A percentile compares a stretch with the other conserved stretches of the same genome.
phyloP scores from a whole-genome alignment of 495 filamentous ascomycete species.

The Aspergillus coremiiformis region DNA sequence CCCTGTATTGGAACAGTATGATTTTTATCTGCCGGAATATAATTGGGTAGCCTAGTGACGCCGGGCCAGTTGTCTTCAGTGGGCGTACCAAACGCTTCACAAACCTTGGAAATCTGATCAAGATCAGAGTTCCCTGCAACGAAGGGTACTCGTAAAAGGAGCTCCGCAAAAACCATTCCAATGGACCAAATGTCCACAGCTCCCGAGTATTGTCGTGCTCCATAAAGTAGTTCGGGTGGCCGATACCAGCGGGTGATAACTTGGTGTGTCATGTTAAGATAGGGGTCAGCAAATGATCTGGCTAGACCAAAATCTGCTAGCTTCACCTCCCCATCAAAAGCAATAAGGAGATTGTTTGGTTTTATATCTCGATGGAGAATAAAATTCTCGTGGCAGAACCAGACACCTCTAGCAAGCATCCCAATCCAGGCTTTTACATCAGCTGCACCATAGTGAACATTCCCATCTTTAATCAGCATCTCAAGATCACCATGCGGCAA shows the following conservation, averaged over 20 bases:
- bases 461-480: slow-evolving; percentile 78
- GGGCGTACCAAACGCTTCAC: slow-evolving; percentile 78
- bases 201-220: slow-evolving; percentile 79
- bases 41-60: slow-evolving; percentile 72
- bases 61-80: slow-evolving; percentile 95
- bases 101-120: slow-evolving; percentile 70
- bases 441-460: slow-evolving; percentile 66
- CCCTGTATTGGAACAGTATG: slow-evolving; percentile 54
- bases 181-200: slow-evolving; percentile 96
- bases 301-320: slow-evolving; percentile 97
- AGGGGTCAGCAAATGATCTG: slow-evolving; percentile 80
- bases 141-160: slow-evolving; percentile 73
- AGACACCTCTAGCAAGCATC: slow-evolving; percentile 87
- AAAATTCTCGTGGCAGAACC: slow-evolving; percentile 94
- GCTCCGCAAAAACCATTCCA: slow-evolving; percentile 85
- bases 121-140: slow-evolving; percentile 76
- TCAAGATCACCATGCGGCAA: slow-evolving; percentile 87
- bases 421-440: slow-evolving; percentile 99
- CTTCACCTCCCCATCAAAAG: slow-evolving; percentile 85
- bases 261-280: slow-evolving; percentile 79
- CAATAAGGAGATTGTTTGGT: slow-evolving; percentile 94
- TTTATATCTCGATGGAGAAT: slow-evolving; percentile 98
- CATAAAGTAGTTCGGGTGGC: slow-evolving; percentile 86
- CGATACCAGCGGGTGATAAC: slow-evolving; percentile 98
- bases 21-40: slow-evolving; percentile 48